phyloP scores from a whole-genome alignment of 2,329 filamentous ascomycete genomes.

The Ascochyta lentis region DNA sequence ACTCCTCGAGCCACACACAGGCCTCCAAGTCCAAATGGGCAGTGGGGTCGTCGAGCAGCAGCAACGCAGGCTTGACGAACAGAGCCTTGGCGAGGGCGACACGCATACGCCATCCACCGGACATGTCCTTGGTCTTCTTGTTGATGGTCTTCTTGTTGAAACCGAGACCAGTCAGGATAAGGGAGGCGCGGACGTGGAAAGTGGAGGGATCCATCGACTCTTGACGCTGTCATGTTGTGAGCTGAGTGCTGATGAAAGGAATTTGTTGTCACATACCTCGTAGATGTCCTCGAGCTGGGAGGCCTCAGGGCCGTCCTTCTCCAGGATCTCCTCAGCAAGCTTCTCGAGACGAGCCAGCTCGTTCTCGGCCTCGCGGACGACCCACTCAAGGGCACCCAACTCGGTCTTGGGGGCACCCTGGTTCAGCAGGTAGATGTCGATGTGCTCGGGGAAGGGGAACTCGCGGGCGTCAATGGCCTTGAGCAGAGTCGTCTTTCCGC shows the following conservation, averaged over 20 bases:
- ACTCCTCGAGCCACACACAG: slow-evolving; percentile 99
- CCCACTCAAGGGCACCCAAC: slow-evolving; percentile 93
- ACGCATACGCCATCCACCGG: slow-evolving; percentile 99
- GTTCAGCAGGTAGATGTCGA: slow-evolving; percentile 98
- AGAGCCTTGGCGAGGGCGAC: slow-evolving; percentile 96
- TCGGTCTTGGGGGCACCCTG: slow-evolving; percentile 92
- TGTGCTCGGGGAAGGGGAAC: slow-evolving; percentile 92
- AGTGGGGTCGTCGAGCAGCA: slow-evolving; percentile 96
- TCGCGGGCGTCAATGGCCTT: slow-evolving; percentile 94
- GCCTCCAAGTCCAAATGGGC: slow-evolving; percentile 99
- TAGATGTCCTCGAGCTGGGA: slow-evolving; percentile 92
- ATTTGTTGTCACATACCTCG: slow-evolving; percentile 68
- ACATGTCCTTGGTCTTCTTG: slow-evolving; percentile 99
- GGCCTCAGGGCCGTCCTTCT: slow-evolving; percentile 90
- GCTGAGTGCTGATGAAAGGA: not conserved
- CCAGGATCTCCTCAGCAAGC: slow-evolving; percentile 86
- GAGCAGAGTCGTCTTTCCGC: slow-evolving; percentile 96
- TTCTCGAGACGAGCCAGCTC: slow-evolving; percentile 91
- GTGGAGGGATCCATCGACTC: slow-evolving; percentile 99
- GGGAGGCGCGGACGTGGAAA: slow-evolving; percentile 91
- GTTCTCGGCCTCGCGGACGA: slow-evolving; percentile 90
- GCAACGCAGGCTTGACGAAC: slow-evolving; percentile 95
- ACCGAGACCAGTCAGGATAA: slow-evolving; percentile 96
- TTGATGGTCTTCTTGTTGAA: slow-evolving; percentile 98
- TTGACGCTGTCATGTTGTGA: slow-evolving; percentile 72